A percentile compares a stretch with the other conserved stretches of the same genome.
Evolutionary conservation across 768 basidiomycete genomes (phyloP).

Genomic region (Termitomyces sp.): DNA sequence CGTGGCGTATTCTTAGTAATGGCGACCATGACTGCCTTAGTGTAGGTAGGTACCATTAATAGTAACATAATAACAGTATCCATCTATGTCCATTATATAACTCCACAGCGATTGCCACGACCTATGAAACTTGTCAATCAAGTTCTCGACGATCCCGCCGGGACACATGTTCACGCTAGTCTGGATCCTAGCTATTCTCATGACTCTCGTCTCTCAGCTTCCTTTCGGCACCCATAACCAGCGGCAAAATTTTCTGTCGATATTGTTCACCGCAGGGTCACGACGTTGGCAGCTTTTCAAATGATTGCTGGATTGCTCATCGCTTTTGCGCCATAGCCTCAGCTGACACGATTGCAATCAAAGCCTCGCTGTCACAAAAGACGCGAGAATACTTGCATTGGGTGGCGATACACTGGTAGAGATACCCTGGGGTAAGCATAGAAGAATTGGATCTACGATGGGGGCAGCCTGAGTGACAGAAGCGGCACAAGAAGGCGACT

Average conservation of each 20-base stretch:
- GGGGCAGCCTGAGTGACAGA: too few species aligned
- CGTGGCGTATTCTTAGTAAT: too few species aligned
- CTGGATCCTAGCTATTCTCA: slow-evolving; percentile 35
- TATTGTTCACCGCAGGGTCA: slow-evolving; percentile 34
- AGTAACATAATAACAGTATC: slow-evolving; percentile 10
- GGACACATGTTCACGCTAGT: slow-evolving; percentile 28
- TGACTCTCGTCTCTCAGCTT: slow-evolving; percentile 36
- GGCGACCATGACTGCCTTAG: too few species aligned
- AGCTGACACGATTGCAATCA: slow-evolving; percentile 12
- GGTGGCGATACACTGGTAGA: too few species aligned
- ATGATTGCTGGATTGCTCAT: slow-evolving; percentile 26
- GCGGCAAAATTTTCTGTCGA: slow-evolving; percentile 29
- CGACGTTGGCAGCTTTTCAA: slow-evolving; percentile 33
- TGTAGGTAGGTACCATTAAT: too few species aligned
- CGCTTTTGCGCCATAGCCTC: slow-evolving; percentile 12
- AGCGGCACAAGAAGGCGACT: too few species aligned
- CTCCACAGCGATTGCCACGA: slow-evolving; percentile 16
- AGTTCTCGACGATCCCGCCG: slow-evolving; percentile 15
- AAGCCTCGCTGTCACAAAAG: slow-evolving; percentile 20
- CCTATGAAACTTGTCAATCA: slow-evolving; percentile 18
- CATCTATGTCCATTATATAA: slow-evolving; percentile 4
- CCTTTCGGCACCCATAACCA: slow-evolving; percentile 30
- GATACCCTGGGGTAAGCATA: too few species aligned
- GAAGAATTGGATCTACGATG: too few species aligned
- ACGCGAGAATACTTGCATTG: too few species aligned